Percentiles rank a stretch among this genome's conserved stretches.
These are phyloP conservation scores for Gossypium gossypioides DNA, from an alignment of 441 rosid genomes.

Conservation along the genomic window DNA sequence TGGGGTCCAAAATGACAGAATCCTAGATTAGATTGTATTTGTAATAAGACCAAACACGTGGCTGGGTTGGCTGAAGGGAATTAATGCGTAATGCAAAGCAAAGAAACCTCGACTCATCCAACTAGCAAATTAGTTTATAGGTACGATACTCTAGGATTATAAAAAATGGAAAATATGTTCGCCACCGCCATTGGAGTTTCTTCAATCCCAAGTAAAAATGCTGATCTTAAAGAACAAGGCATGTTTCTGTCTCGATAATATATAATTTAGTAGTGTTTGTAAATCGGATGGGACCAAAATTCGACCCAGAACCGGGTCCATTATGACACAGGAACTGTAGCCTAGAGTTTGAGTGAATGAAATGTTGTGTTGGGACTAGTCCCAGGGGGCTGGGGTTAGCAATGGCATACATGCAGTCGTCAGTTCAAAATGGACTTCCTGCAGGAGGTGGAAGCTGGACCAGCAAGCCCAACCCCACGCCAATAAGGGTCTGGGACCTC, in stretches of 20 bases:
- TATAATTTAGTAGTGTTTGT: neutral
- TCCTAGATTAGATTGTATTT: neutral
- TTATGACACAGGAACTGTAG: neutral
- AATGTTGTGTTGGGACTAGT: neutral
- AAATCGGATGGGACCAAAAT: neutral
- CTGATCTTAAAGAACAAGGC: neutral
- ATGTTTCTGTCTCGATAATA: neutral
- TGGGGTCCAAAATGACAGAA: constrained; percentile 18
- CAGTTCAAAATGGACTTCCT: neutral
- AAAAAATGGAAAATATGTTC: neutral
- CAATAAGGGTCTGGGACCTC: neutral
- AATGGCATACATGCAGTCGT: neutral
- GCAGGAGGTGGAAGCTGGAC: neutral
- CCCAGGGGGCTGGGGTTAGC: neutral
- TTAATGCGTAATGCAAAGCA: neutral
- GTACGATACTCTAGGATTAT: neutral
- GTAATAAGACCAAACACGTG: constrained; percentile 15
- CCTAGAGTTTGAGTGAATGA: neutral
- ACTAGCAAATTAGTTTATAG: neutral
- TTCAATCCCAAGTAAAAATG: neutral
- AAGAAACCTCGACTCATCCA: neutral
- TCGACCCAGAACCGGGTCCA: neutral
- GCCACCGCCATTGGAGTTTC: neutral
- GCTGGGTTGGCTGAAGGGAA: neutral
- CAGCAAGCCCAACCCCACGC: neutral